Base-by-base conservation (phyloP, 2,329 filamentous ascomycete genomes). In the Bipolaris victoriae region DNA sequence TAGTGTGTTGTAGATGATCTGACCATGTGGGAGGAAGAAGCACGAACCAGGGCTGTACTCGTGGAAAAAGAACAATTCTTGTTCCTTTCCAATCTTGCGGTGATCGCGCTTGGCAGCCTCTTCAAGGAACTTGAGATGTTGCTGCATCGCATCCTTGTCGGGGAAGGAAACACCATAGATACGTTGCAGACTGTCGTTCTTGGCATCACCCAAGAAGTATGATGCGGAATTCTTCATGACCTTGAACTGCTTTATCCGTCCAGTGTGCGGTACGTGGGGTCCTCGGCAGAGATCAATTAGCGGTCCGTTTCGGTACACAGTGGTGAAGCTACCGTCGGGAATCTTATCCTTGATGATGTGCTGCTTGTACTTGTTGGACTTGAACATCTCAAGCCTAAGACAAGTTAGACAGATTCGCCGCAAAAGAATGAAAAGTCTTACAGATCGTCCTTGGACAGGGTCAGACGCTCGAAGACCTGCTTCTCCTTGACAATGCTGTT, bases 31-130 rank as follows among this genome's bases (percentile, higher is more conserved):
- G 46, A 97, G 81, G 81, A 95, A 92, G 83, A 99, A 97, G 56
- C 90, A 88, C 16, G 91, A 95, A 33, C 95, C 95, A 1, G 95
- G 95, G n/a, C 93, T 97, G 69, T 89, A 84, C 63, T 96, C 90
- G 72, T 96, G 89, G 81, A 97, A 99, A 83, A 97, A 96, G 83
- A 97, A 99, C 7, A 99, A 87, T 75, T 98, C 94, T 77, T 99
- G 95, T 62, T 98, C 93, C 74, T 89, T 91, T 63, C 93, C 95
- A 66, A 99, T 93, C 80, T 91, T 92, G 65, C 94, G 85, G 76
- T 99, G 95, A 73, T 98, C 95, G 63, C 95, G 89, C 83, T 97
- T 97, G 60, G 95, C 94, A n/a, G 95, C 95, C 80, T 99, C 95
- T 71, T 97, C 94, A 29, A 99, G 84, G 80, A 96, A 96, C 73